Percentiles rank a stretch among this genome's conserved stretches.
Conservation (phyloP, 495 filamentous ascomycete genomes). For the Penicillium argentinense region DNA sequence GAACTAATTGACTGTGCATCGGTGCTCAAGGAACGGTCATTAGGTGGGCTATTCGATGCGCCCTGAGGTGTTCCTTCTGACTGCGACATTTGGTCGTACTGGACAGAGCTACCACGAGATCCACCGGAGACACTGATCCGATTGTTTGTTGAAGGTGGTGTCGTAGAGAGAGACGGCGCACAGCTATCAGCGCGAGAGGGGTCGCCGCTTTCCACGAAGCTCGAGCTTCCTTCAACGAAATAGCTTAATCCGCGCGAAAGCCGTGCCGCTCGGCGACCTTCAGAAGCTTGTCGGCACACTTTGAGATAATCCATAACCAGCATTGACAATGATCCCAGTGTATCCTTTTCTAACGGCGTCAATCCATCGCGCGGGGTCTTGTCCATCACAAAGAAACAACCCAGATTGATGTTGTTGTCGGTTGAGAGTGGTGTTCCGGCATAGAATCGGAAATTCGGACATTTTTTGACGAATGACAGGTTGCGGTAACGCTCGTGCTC, state of each 20-base stretch:
- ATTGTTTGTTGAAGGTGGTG: constrained; percentile 28
- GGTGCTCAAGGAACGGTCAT: constrained; percentile 24
- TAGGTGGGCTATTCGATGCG: constrained; percentile 17
- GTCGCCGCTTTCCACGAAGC: constrained; percentile 38
- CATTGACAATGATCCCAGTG: constrained; percentile 47
- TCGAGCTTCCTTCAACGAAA: constrained; percentile 59
- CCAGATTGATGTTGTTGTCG: constrained; percentile 66
- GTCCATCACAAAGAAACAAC: constrained; percentile 68
- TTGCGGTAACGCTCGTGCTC: constrained; percentile 41
- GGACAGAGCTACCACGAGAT: constrained; percentile 20
- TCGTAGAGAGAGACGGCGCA: constrained; percentile 16
- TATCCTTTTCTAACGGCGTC: constrained; percentile 35
- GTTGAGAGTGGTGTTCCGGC: constrained; percentile 60
- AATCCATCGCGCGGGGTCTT: constrained; percentile 38
- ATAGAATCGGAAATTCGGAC: constrained; percentile 47
- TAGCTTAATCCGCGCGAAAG: constrained; percentile 61
- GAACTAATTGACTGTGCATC: constrained; percentile 35
- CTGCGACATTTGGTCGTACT: background rate
- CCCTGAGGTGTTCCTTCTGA: constrained; percentile 24
- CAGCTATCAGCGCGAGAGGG: constrained; percentile 27
- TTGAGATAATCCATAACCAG: constrained; percentile 66
- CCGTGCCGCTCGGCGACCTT: constrained; percentile 56
- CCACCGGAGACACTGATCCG: constrained; percentile 27
- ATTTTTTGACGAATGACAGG: constrained; percentile 40
- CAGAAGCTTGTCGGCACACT: constrained; percentile 54